Base-by-base conservation (phyloP, 768 basidiomycete species). In the Tricholoma terreum region DNA sequence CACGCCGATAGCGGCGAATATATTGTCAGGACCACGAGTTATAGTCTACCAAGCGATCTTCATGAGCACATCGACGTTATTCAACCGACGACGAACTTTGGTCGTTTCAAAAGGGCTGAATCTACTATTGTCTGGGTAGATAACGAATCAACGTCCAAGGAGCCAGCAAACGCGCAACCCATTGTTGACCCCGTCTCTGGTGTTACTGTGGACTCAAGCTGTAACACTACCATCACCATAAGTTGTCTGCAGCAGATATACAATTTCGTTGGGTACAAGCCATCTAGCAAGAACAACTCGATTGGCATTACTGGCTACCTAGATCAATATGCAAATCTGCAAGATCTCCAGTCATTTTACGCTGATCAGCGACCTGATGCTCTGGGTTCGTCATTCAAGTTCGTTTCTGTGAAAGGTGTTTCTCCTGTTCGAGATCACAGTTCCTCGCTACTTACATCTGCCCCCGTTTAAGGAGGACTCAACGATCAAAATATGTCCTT, bases 41-140 rank as follows among this genome's bases (percentile, higher is more conserved):
- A 89, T 72, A 85, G 83, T 62, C 78, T 91, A n/a, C 89, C 89
- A 0, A 75, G 75, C 45, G 58, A 79, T 56, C 69, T 90, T 48
- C 78, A 84, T 61, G 70, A 74, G 2, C 86, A 89, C 64, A 67
- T 90, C 55, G 86, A 89, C 36, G 69, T 89, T 31, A 73, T 90
- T 24, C 86, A 89, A 58, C 89, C 89, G 0, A 90, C 89, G 1
- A 90, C 87, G 1, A 78, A 82, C 67, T 90, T 90, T 63, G 73
- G 77, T 38, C 78, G 78, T 55, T 69, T 73, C 58, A 76, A 73
- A 50, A 66, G 72, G 10, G 73, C 80, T 60, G 75, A 63, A 56
- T 76, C 77, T 5, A 80, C 74, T 0, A 61, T 72, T 12, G 62
- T 68, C 45, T 66, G 60, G 57, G 43, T 64, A 27, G 63, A 69